Evolutionary conservation across 164 flowering plant genomes (phyloP).

Genomic region (Echeveria elegans): DNA sequence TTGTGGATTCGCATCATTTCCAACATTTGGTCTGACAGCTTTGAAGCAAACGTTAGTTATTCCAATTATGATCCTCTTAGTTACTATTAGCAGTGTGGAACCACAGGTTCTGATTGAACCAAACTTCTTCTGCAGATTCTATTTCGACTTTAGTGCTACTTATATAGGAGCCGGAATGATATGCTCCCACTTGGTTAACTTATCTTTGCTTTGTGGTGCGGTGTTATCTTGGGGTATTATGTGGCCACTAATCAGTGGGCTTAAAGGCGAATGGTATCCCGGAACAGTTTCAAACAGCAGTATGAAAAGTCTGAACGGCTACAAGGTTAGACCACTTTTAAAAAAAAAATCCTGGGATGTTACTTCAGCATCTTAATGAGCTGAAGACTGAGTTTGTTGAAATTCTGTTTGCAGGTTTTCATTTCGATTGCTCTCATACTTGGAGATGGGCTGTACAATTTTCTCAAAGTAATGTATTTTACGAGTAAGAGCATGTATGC

Average conservation of each 20-base stretch:
- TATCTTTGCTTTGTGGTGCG: conserved; percentile 81
- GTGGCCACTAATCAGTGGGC: conserved; percentile 78
- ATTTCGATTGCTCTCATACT: conserved; percentile 5
- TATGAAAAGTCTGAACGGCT: conserved; percentile 6
- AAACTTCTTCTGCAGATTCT: conserved; percentile 50
- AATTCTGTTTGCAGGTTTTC: conserved; percentile 5
- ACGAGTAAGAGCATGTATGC: conserved; percentile 2
- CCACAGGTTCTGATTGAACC: background rate
- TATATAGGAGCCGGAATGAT: conserved; percentile 94
- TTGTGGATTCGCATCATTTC: conserved; percentile 63
- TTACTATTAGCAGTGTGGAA: background rate
- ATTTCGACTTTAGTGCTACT: conserved; percentile 72
- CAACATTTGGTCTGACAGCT: conserved; percentile 65
- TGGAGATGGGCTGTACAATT: conserved; percentile 1
- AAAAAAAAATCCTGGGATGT: background rate
- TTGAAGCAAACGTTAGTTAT: conserved; percentile 33
- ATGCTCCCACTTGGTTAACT: conserved; percentile 68
- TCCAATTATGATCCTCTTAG: background rate
- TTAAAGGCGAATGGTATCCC: conserved; percentile 26
- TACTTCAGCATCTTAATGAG: background rate
- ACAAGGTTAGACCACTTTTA: conserved; percentile 3
- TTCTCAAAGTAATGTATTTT: conserved; percentile 4
- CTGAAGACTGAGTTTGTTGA: background rate
- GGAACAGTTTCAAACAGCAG: background rate
- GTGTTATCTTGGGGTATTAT: conserved; percentile 92